Evolutionary conservation across 225 moss, liverwort and hornwort genomes (phyloP), one percentile per base, ranked within the genome.

Genomic region (Antitrichia curtipendula): DNA sequence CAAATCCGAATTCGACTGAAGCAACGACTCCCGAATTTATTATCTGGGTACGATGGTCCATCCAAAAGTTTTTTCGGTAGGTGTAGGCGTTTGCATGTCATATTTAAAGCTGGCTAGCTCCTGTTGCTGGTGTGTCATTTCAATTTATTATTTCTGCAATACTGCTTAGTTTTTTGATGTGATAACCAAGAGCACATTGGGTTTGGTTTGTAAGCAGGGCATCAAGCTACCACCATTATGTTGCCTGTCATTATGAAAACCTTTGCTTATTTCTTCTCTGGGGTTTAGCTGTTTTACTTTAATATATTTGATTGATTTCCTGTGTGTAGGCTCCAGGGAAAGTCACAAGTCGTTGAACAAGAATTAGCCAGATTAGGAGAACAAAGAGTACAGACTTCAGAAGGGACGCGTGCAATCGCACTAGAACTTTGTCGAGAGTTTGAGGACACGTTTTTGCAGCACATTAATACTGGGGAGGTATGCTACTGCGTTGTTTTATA

Each of bases 361-460:
- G 98, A 98, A 90, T 94, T 98, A 91, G 97, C 94, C 38, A 95
- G 98, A 87, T 91, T 98, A 88, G 98, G 98, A 90, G 97, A 96
- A 88, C 96, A 96, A 91, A 97, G 97, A 90, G 95, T 98, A 40
- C 96, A 98, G 87, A 94, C 94, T 73, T 94, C 95, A 58, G 98
- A 98, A 93, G 98, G 98, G 85, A 98, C 98, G 58, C 96, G 98
- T 74, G 96, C 98, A 59, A 92, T 98, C 88, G 98, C 98, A n/a
- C 83, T 98, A 82, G 98, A 98, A 89, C 90, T 98, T 74, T 98
- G 98, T 92, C 97, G 98, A 38, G 96, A 98, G 91, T 98, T 98
- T 86, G 98, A 98, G 84, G 98, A 98, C 92, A 93, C 90, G 53
- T 98, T 98, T 94, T 89, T 98, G 75, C 95, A 97, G 68, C 96